phyloP scores from a whole-genome alignment of 805 yeast genomes.

The Scheffersomyces lignosus region DNA sequence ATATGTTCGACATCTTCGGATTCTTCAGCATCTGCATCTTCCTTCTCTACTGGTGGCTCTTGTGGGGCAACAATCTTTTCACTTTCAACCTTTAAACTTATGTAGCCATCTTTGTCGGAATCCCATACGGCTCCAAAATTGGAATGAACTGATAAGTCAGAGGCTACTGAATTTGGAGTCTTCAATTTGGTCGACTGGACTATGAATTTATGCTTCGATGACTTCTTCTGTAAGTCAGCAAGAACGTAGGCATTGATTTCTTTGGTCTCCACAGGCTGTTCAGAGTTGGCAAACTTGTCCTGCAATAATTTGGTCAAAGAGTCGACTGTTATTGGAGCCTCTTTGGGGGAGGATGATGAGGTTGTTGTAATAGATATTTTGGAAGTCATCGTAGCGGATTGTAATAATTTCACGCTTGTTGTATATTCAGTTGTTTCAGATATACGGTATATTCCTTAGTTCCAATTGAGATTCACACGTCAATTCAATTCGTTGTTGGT shows the following conservation, averaged over 20 bases:
- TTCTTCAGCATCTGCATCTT: slow-evolving; percentile 1
- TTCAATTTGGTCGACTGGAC: slow-evolving; percentile 40
- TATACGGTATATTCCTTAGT: too few species aligned
- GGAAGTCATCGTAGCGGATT: background rate
- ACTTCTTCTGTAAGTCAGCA: slow-evolving; percentile 36
- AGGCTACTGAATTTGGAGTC: slow-evolving; percentile 14
- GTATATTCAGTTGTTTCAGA: too few species aligned
- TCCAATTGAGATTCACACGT: too few species aligned
- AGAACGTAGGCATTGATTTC: slow-evolving; percentile 32
- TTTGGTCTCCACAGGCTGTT: slow-evolving; percentile 12
- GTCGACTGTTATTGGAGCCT: slow-evolving; percentile 3
- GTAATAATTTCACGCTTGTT: too few species aligned
- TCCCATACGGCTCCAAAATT: slow-evolving; percentile 61
- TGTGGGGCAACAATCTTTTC: too few species aligned
- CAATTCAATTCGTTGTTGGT: too few species aligned
- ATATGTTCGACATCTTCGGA: slow-evolving; percentile 1
- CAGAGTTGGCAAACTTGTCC: background rate
- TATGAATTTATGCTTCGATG: slow-evolving; percentile 59
- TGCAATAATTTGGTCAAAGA: background rate
- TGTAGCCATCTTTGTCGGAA: slow-evolving; percentile 52
- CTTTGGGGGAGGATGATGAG: background rate
- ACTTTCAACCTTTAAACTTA: slow-evolving; percentile 36
- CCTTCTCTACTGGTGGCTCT: slow-evolving; percentile 4
- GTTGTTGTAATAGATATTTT: background rate
- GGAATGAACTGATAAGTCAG: slow-evolving; percentile 26